Evolutionary conservation across 1,139 yeast species (phyloP).

Genomic region (Geotrichum reessii): DNA sequence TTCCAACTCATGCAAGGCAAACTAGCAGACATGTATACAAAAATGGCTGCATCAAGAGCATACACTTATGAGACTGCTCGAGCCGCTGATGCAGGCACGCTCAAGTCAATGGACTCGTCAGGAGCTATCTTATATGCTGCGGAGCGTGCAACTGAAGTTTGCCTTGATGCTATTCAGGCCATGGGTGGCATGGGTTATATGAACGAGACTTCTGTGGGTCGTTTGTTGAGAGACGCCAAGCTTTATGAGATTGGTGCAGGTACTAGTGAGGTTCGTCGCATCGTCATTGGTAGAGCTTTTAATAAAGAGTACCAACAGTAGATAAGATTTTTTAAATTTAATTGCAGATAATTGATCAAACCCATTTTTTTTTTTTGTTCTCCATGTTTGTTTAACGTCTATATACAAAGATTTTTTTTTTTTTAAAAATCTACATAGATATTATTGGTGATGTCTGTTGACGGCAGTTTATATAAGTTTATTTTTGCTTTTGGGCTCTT

Average conservation of each 20-base stretch:
- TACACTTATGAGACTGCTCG: constrained; percentile 31
- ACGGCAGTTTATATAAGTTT: neutral
- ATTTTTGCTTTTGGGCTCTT: constrained; percentile 21
- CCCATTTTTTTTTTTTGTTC: neutral
- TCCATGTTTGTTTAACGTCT: too few relatives aligned
- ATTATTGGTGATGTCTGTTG: neutral
- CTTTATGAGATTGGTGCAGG: constrained; percentile 36
- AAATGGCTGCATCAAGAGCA: constrained; percentile 33
- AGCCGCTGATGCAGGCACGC: constrained; percentile 30
- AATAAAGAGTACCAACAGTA: constrained; percentile 28
- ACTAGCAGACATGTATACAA: constrained; percentile 36
- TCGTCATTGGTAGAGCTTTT: constrained; percentile 35
- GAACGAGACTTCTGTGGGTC: constrained; percentile 33
- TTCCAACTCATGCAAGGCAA: constrained; percentile 35
- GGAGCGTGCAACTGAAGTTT: constrained; percentile 35
- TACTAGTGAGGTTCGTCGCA: constrained; percentile 33
- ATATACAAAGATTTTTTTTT: too few relatives aligned
- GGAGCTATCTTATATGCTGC: constrained; percentile 36
- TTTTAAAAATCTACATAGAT: neutral
- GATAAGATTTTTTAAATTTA: too few relatives aligned
- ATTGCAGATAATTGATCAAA: too few relatives aligned
- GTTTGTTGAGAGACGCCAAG: constrained; percentile 34
- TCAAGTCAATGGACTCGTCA: constrained; percentile 34
- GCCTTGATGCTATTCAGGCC: constrained; percentile 35
- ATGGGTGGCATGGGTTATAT: constrained; percentile 37